phyloP scores from a whole-genome alignment of 768 basidiomycete genomes.

The Auricularia auricula-judae region DNA sequence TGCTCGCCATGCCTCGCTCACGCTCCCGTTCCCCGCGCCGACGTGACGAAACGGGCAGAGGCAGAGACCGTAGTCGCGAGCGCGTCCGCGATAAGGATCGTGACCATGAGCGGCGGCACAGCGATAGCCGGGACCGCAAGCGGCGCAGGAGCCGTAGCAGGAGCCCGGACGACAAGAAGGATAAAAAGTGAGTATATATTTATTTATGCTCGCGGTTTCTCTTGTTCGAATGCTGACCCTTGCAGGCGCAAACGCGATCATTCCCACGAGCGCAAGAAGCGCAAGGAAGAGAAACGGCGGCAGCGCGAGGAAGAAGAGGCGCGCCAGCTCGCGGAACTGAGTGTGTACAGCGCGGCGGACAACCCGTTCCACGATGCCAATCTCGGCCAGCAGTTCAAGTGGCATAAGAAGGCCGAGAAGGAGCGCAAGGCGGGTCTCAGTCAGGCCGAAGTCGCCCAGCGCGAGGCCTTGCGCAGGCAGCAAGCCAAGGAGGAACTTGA shows the following conservation, averaged over 20 bases:
- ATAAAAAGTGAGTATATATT: slow-evolving; percentile 34
- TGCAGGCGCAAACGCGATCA: slow-evolving; percentile 72
- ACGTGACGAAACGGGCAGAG: neutral
- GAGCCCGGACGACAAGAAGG: slow-evolving; percentile 25
- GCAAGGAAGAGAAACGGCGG: slow-evolving; percentile 82
- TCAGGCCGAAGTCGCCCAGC: slow-evolving; percentile 62
- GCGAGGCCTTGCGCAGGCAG: slow-evolving; percentile 68
- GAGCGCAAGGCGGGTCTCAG: slow-evolving; percentile 82
- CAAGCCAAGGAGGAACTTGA: slow-evolving; percentile 97
- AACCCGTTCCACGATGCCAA: slow-evolving; percentile 99
- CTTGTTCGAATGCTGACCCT: slow-evolving; percentile 1
- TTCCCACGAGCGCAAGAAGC: slow-evolving; percentile 73
- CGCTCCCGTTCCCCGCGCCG: slow-evolving; percentile 7
- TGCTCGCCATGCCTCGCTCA: slow-evolving; percentile 7
- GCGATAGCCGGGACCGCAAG: neutral
- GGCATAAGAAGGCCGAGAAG: slow-evolving; percentile 98
- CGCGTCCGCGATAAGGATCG: neutral
- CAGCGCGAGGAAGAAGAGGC: slow-evolving; percentile 81
- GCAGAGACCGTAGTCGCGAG: neutral
- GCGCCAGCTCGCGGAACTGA: slow-evolving; percentile 85
- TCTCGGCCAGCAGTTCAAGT: slow-evolving; percentile 90
- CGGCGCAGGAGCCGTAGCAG: slow-evolving; percentile 21
- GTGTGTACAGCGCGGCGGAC: slow-evolving; percentile 91
- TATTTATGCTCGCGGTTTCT: neutral
- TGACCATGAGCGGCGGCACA: neutral